phyloP scores from a whole-genome alignment of 495 filamentous ascomycete species.

The Neurospora discreta region DNA sequence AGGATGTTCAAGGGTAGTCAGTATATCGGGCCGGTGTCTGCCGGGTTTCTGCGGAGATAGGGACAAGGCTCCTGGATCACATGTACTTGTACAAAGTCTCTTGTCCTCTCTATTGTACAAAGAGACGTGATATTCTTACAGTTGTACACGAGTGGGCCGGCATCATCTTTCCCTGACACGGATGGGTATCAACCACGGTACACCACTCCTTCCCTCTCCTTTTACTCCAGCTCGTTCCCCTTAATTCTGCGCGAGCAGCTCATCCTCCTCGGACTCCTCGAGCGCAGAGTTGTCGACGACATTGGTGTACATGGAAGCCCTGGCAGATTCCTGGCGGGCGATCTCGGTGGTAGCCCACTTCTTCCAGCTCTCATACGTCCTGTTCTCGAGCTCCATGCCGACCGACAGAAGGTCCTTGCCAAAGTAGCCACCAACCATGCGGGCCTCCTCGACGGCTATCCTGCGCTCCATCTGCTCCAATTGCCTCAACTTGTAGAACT shows the following conservation, averaged over 20 bases:
- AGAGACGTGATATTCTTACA: not conserved
- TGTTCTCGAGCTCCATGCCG: slow-evolving; percentile 73
- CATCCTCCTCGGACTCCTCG: slow-evolving; percentile 4
- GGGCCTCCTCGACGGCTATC: slow-evolving; percentile 80
- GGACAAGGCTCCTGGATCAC: not conserved
- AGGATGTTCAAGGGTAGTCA: not conserved
- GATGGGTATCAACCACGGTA: not conserved
- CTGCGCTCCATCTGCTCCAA: slow-evolving; percentile 72
- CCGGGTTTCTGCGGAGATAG: not conserved
- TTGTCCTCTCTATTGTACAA: not conserved
- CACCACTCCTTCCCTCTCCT: not conserved
- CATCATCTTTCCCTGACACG: not conserved
- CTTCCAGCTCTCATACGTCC: slow-evolving; percentile 70
- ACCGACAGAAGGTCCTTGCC: slow-evolving; percentile 61
- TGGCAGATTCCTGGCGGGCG: slow-evolving; percentile 29
- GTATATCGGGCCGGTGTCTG: not conserved
- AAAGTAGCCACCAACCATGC: slow-evolving; percentile 75
- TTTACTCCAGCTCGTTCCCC: not conserved
- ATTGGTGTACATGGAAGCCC: slow-evolving; percentile 34
- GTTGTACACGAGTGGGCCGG: not conserved
- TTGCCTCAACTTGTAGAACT: slow-evolving; percentile 80
- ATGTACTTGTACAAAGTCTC: not conserved
- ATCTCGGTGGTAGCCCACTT: slow-evolving; percentile 53
- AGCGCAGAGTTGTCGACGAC: slow-evolving; percentile 8
- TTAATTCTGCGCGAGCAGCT: not conserved